Evolutionary conservation across 164 flowering plant genomes (phyloP).

Genomic region (Buxus sempervirens): DNA sequence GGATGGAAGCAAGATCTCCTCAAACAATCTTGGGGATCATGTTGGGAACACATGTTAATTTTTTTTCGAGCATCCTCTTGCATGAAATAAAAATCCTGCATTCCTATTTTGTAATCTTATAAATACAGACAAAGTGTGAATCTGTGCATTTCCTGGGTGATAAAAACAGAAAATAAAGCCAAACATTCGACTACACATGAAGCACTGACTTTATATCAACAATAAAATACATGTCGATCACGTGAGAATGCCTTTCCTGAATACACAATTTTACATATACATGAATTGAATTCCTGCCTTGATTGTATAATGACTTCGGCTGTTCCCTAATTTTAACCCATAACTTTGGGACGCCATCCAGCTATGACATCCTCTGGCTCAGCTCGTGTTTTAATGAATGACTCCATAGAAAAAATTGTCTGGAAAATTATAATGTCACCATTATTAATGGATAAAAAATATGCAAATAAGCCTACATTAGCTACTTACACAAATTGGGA

Average conservation of each 20-base stretch:
- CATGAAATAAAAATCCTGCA: too few relatives aligned
- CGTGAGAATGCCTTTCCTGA: not conserved
- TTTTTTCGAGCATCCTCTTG: too few relatives aligned
- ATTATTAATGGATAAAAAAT: not conserved
- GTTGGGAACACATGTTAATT: too few relatives aligned
- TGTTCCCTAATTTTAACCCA: slow-evolving; percentile 30
- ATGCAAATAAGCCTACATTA: not conserved
- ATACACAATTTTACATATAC: not conserved
- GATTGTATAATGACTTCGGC: not conserved
- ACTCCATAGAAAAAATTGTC: slow-evolving; percentile 68
- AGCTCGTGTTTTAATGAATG: slow-evolving; percentile 72
- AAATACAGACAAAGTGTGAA: too few relatives aligned
- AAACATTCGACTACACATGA: not conserved
- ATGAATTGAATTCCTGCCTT: not conserved
- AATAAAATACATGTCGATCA: not conserved
- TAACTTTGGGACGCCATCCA: slow-evolving; percentile 90
- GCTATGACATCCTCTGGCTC: slow-evolving; percentile 75
- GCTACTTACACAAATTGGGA: not conserved
- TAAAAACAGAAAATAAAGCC: too few relatives aligned
- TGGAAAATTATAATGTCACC: slow-evolving; percentile 22
- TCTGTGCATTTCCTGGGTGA: too few relatives aligned
- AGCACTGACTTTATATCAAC: not conserved
- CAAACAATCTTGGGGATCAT: too few relatives aligned
- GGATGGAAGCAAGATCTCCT: too few relatives aligned
- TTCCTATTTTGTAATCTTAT: too few relatives aligned